Conservation (phyloP, 306 rosid species). For the Oxytropis ochrocephala region DNA sequence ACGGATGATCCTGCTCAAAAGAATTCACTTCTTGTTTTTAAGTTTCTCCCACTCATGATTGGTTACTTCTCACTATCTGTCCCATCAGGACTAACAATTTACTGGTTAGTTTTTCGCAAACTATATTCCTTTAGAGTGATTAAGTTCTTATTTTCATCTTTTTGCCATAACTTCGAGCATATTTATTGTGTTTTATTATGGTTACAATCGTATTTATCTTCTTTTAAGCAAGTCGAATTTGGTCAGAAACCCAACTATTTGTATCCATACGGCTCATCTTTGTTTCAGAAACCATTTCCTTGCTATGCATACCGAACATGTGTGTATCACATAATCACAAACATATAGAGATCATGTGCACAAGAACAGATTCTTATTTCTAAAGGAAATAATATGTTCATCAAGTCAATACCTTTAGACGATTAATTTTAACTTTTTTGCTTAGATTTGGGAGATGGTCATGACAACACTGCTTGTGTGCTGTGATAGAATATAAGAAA, state of each 20-base stretch:
- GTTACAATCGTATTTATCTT: neutral
- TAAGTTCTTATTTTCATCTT: neutral
- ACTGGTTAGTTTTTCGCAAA: conserved; percentile 72
- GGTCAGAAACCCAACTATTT: conserved; percentile 3
- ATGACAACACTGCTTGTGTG: neutral
- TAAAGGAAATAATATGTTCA: neutral
- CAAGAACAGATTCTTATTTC: neutral
- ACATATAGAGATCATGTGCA: neutral
- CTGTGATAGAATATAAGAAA: neutral
- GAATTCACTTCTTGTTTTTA: conserved; percentile 78
- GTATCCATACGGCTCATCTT: neutral
- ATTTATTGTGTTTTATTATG: neutral
- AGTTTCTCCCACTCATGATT: conserved; percentile 99
- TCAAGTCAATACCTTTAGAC: conserved; percentile 5
- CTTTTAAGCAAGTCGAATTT: conserved; percentile 3
- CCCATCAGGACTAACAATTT: conserved; percentile 95
- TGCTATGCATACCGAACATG: neutral
- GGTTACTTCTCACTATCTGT: conserved; percentile 98
- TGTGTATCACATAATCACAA: neutral
- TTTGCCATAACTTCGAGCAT: conserved; percentile 2
- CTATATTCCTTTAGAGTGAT: neutral
- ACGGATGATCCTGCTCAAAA: conserved; percentile 89
- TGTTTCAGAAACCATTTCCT: neutral
- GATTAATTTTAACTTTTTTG: neutral
- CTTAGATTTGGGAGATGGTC: neutral